These are phyloP conservation scores for Collybia nuda DNA, from an alignment of 768 basidiomycete species.

Conservation along the genomic window DNA sequence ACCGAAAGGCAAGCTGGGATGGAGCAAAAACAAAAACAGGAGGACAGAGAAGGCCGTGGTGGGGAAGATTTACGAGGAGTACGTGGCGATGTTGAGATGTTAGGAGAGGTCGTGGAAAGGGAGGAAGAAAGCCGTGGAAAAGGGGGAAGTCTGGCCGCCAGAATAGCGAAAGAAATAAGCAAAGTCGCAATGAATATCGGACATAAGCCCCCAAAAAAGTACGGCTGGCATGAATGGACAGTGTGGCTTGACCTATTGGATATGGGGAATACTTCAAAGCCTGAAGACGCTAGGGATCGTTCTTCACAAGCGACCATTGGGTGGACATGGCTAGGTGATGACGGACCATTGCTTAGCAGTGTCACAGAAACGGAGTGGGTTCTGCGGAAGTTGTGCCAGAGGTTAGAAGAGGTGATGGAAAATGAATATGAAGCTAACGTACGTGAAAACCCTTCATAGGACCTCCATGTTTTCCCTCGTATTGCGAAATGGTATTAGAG, in stretches of 20 bases:
- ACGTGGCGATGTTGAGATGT: slow-evolving; percentile 22
- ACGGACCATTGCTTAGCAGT: slow-evolving; percentile 37
- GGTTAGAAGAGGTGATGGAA: slow-evolving; percentile 32
- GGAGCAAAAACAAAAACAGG: too few relatives aligned
- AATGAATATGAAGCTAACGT: background rate
- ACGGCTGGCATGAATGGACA: slow-evolving; percentile 37
- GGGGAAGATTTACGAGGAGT: background rate
- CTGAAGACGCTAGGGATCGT: slow-evolving; percentile 7
- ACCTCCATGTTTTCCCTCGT: too few relatives aligned
- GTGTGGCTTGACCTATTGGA: slow-evolving; percentile 29
- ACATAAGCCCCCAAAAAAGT: slow-evolving; percentile 22
- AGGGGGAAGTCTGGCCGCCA: slow-evolving; percentile 23
- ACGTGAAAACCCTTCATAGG: too few relatives aligned
- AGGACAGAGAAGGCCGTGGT: too few relatives aligned
- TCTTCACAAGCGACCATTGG: slow-evolving; percentile 8
- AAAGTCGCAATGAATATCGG: slow-evolving; percentile 28
- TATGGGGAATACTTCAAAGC: slow-evolving; percentile 7
- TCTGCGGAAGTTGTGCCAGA: slow-evolving; percentile 28
- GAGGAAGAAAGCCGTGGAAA: slow-evolving; percentile 24
- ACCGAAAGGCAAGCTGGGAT: background rate
- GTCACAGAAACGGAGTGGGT: slow-evolving; percentile 38
- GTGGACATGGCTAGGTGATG: slow-evolving; percentile 38
- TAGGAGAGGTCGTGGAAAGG: slow-evolving; percentile 35
- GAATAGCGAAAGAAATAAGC: slow-evolving; percentile 28
- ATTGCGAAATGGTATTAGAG: too few relatives aligned